Base-by-base conservation (phyloP, 208 protist species). In the Crithidia bombi region DNA sequence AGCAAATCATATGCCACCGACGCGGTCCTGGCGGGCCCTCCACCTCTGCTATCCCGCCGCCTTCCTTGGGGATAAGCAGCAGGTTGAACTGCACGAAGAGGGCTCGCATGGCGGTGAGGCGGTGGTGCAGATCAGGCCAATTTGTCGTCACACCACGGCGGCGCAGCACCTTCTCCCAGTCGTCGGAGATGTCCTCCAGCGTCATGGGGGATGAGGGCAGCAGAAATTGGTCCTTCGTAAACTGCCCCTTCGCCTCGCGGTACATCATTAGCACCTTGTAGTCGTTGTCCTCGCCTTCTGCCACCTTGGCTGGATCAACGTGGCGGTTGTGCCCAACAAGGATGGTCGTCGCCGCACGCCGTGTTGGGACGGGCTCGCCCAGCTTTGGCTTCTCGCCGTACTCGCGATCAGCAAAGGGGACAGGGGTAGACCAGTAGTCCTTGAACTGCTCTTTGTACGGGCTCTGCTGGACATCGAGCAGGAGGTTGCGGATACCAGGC, bases 401-500 rank as follows among this genome's bases (percentile, higher is more conserved):
- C 71, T 92, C 87, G 38, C 91, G 86, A 56, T 92, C 87, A 5
- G 86, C 86, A 65, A 86, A 96, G 0, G 91, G 91, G 6, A 96
- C 81, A 2, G 91, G 88, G 5, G 91, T 92, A 12, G 91, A 61
- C 89, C 91, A 96, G 81, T 85, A 96, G 49, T 94, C 86, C 66
- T 96, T 96, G 70, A 96, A 96, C 65, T 93, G 86, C 78, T 96
- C 91, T 78, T 96, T 96, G 77, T 96, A 96, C 21, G 88, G 91
- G 65, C 86, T 93, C 62, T 85, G 80, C 38, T 89, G 83, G 6
- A 88, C 91, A 47, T 96, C 88, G 46, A 92, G 72, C 28, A 91
- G 81, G 12, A 89, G 74, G 54, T 96, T 89, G 5, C 84, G 81
- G 38, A 91, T 73, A 52, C 85, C 85, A 0, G 88, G 91, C 50